phyloP scores from a whole-genome alignment of 345 rosid species.

The Eucalyptus curtisii region DNA sequence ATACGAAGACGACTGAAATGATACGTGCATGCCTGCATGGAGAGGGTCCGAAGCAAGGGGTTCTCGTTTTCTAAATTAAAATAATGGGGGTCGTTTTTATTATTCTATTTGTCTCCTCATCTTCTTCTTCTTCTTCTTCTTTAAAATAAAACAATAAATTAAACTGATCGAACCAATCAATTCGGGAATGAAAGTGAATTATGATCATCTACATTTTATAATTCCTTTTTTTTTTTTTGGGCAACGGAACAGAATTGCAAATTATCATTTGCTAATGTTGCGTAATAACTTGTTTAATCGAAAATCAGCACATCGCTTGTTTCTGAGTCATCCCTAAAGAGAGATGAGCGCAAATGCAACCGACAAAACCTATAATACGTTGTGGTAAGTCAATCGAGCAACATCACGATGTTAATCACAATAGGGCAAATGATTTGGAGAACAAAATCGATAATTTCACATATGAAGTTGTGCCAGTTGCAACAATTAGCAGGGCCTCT shows the following conservation, averaged over 20 bases:
- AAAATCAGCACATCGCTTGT: fast-evolving
- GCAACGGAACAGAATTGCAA: background rate
- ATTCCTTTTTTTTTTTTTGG: background rate
- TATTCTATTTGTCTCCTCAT: background rate
- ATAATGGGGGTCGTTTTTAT: background rate
- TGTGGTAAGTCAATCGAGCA: background rate
- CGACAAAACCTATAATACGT: fast-evolving
- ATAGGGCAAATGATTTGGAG: background rate
- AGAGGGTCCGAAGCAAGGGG: background rate
- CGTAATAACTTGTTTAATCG: fast-evolving
- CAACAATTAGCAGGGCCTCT: no score
- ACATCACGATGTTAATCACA: background rate
- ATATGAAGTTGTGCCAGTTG: background rate
- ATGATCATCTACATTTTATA: background rate
- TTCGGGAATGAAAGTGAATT: background rate
- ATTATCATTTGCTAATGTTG: background rate
- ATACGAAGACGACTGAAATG: background rate
- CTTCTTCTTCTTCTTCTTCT: no score
- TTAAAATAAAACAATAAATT: no score
- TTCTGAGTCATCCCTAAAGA: background rate
- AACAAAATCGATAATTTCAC: background rate
- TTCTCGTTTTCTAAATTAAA: no score
- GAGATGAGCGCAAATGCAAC: background rate
- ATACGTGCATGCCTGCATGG: background rate
- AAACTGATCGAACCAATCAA: background rate